Percentiles rank a stretch among this genome's conserved stretches.
Conservation (phyloP, 352 stramenopile genomes). For the Globisporangium nagaii region DNA sequence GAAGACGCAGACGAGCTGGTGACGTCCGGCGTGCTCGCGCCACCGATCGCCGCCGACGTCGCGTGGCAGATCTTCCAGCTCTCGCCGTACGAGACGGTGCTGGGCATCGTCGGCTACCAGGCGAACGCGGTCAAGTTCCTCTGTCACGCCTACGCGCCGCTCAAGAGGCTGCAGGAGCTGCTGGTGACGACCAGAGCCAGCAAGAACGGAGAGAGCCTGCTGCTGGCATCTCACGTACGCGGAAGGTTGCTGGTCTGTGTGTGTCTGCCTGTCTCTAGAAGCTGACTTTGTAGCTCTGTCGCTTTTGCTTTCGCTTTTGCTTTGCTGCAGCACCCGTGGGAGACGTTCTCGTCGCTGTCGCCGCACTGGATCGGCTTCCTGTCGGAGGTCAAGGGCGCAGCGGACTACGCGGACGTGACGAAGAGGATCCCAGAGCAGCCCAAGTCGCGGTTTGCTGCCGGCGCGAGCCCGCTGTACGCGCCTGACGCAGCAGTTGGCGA, state of each 20-base stretch:
- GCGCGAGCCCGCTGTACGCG: slow-evolving; percentile 26
- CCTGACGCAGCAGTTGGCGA: slow-evolving; percentile 33
- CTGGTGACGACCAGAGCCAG: slow-evolving; percentile 31
- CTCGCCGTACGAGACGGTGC: slow-evolving; percentile 65
- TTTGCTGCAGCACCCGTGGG: slow-evolving; percentile 66
- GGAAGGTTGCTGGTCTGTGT: too few relatives aligned
- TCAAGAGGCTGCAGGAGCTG: slow-evolving; percentile 53
- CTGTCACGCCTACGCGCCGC: slow-evolving; percentile 54
- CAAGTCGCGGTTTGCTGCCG: slow-evolving; percentile 41
- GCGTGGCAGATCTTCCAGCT: slow-evolving; percentile 82
- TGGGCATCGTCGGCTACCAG: slow-evolving; percentile 56
- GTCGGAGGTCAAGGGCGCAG: slow-evolving; percentile 30
- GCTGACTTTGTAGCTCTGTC: neutral
- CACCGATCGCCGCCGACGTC: slow-evolving; percentile 68
- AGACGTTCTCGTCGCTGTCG: slow-evolving; percentile 75
- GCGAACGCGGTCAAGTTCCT: slow-evolving; percentile 62
- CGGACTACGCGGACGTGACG: slow-evolving; percentile 42
- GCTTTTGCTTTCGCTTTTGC: neutral
- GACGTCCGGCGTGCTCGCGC: slow-evolving; percentile 55
- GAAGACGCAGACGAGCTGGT: slow-evolving; percentile 4
- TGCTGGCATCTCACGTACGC: slow-evolving; percentile 44
- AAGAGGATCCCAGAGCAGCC: slow-evolving; percentile 38
- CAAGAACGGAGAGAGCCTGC: slow-evolving; percentile 3
- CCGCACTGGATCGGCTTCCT: slow-evolving; percentile 58
- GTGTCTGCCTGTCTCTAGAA: too few relatives aligned